Percentiles rank a stretch among this genome's conserved stretches.
Evolutionary conservation across 768 basidiomycete genomes (phyloP).

Genomic region (Mycena kentingensis): DNA sequence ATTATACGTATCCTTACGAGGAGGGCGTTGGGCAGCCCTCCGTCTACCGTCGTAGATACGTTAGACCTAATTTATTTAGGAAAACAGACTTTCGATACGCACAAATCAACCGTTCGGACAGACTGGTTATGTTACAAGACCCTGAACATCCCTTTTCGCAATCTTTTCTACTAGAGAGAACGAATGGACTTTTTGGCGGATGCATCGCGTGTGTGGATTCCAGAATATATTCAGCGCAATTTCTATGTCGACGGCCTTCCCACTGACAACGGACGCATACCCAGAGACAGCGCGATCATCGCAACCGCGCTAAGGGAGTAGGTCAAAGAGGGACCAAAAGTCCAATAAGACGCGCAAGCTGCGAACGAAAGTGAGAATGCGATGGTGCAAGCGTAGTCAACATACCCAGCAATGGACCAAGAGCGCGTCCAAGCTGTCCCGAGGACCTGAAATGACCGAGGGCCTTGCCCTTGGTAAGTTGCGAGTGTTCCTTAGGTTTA

Average conservation of each 20-base stretch:
- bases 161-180: not conserved
- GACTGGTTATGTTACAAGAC: no score
- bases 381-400: slow-evolving; percentile 12
- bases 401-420: slow-evolving; percentile 89
- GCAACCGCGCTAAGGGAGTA: slow-evolving; percentile 64
- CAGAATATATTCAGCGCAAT: not conserved
- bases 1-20: slow-evolving; percentile 16
- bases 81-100: slow-evolving; percentile 22
- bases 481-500: slow-evolving; percentile 60
- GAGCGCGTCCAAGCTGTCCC: slow-evolving; percentile 92
- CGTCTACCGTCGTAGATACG: slow-evolving; percentile 14
- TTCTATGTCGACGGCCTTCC: not conserved
- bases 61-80: slow-evolving; percentile 22
- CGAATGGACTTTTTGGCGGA: no score
- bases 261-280: slow-evolving; percentile 55
- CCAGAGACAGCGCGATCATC: slow-evolving; percentile 59
- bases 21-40: not conserved
- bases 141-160: not conserved
- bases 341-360: slow-evolving; percentile 91
- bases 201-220: no score
- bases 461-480: slow-evolving; percentile 81
- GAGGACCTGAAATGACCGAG: slow-evolving; percentile 85
- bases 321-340: slow-evolving; percentile 79
- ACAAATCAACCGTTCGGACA: slow-evolving; percentile 21
- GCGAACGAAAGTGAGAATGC: slow-evolving; percentile 13